Evolutionary conservation across 2,329 filamentous ascomycete genomes (phyloP).

Genomic region (Tolypocladium capitatum): DNA sequence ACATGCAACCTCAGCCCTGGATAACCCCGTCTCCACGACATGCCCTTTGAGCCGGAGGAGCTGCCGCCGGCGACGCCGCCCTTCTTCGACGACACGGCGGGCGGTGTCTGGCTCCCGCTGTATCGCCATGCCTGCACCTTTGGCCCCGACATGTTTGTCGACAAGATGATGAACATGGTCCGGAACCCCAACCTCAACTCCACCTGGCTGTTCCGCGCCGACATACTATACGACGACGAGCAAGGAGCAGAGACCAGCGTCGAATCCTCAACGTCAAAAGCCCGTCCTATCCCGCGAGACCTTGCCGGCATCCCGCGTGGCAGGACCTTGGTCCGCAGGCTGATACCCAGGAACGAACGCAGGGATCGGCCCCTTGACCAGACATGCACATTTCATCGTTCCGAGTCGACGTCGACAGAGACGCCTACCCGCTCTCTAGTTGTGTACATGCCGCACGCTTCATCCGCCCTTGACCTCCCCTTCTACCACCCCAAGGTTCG

Average conservation of each 20-base stretch:
- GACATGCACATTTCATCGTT: slow-evolving; percentile 61
- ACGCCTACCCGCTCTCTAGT: slow-evolving; percentile 29
- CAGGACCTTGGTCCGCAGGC: slow-evolving; percentile 57
- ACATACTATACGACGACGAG: slow-evolving; percentile 42
- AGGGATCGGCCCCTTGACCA: slow-evolving; percentile 67
- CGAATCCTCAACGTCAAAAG: background rate
- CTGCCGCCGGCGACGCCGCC: slow-evolving; percentile 12
- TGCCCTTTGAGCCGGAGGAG: slow-evolving; percentile 17
- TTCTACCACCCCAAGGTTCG: slow-evolving; percentile 78
- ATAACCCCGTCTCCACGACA: background rate
- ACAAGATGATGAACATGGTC: slow-evolving; percentile 61
- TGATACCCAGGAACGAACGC: slow-evolving; percentile 71
- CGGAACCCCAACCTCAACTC: slow-evolving; percentile 72
- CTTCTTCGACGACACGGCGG: slow-evolving; percentile 13
- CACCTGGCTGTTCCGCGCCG: slow-evolving; percentile 63
- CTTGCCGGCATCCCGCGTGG: slow-evolving; percentile 25
- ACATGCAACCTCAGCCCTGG: background rate
- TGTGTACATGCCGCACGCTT: slow-evolving; percentile 65
- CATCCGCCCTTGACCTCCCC: slow-evolving; percentile 50
- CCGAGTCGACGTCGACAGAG: slow-evolving; percentile 9
- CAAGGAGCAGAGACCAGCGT: slow-evolving; percentile 4
- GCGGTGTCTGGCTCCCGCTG: slow-evolving; percentile 36
- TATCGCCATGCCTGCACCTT: slow-evolving; percentile 48
- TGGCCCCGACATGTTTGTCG: slow-evolving; percentile 45
- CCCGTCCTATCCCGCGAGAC: slow-evolving; percentile 3